phyloP scores from a whole-genome alignment of 805 yeast species.

The Soucietia sequanensis region DNA sequence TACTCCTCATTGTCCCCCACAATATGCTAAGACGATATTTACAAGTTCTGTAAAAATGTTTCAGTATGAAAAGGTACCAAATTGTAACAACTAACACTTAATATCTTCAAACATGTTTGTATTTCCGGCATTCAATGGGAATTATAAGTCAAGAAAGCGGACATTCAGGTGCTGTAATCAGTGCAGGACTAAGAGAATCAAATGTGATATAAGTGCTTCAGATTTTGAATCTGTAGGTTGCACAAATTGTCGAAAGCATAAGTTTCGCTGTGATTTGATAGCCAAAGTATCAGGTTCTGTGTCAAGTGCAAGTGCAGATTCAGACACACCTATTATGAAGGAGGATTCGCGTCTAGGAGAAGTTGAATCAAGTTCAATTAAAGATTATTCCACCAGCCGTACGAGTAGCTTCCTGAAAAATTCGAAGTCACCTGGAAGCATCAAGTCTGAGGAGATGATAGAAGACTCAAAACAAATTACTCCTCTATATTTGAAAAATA shows the following conservation, averaged over 20 bases:
- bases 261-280: constrained; percentile 17
- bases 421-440: no score
- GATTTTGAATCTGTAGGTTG: constrained; percentile 29
- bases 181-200: constrained; percentile 27
- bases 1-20: no score
- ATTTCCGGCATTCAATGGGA: constrained; percentile 35
- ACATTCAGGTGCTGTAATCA: constrained; percentile 32
- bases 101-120: constrained; percentile 30
- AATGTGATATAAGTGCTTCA: constrained; percentile 24
- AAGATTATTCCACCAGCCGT: no score
- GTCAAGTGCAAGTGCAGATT: no score
- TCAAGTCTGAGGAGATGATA: neutral
- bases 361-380: neutral
- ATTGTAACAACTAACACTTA: no score
- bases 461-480: constrained; percentile 12
- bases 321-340: no score
- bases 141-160: constrained; percentile 32
- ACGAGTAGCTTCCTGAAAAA: no score
- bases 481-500: constrained; percentile 17
- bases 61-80: no score
- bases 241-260: constrained; percentile 22
- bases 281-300: neutral
- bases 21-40: no score
- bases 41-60: no score
- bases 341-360: no score